phyloP scores from a whole-genome alignment of 1,284 basidiomycete genomes.

The Garcileccinum viscosum region DNA sequence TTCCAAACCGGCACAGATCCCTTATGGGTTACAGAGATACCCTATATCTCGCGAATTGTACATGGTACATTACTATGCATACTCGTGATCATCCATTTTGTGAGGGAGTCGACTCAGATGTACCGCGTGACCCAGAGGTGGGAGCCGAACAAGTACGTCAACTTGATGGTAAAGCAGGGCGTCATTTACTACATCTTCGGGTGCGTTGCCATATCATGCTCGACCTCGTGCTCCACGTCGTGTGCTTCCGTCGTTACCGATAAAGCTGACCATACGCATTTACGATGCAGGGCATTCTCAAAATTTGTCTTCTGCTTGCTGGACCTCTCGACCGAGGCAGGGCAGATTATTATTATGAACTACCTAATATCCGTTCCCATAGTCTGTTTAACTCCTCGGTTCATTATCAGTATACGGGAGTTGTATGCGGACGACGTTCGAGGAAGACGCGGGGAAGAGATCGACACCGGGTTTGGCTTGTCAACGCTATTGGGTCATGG shows the following conservation, averaged over 20 bases:
- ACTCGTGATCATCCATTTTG: neutral
- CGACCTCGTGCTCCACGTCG: no score
- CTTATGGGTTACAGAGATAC: no score
- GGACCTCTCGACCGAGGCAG: neutral
- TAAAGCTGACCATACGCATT: neutral
- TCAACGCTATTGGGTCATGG: neutral
- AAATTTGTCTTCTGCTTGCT: neutral
- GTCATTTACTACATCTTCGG: neutral
- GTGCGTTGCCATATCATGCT: neutral
- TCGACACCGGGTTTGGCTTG: neutral
- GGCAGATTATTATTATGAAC: neutral
- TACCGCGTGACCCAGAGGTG: neutral
- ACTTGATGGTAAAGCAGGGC: neutral
- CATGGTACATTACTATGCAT: neutral
- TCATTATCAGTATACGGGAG: slow-evolving; percentile 1
- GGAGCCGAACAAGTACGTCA: neutral
- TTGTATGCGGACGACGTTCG: neutral
- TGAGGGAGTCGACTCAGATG: neutral
- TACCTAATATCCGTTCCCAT: neutral
- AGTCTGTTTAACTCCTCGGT: neutral
- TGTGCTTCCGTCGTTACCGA: neutral
- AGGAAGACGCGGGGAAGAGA: neutral
- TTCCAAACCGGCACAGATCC: no score
- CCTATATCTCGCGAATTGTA: neutral
- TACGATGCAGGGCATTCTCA: neutral